These are phyloP conservation scores for Zygnema cylindricum DNA, from an alignment of 139 green algal species.

Conservation along the genomic window DNA sequence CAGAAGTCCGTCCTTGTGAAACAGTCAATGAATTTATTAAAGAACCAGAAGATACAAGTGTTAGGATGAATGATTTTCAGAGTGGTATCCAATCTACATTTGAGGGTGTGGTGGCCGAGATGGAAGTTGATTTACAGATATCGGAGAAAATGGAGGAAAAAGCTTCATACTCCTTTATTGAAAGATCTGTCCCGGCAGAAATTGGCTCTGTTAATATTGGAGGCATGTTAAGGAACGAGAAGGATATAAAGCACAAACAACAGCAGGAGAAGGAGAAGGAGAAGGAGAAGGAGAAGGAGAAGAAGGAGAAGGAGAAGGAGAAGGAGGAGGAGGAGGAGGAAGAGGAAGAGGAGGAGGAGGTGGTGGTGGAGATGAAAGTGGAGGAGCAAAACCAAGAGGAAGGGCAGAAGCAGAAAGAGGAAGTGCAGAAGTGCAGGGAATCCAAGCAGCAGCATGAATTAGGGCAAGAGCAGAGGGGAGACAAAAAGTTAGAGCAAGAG, in stretches of 20 bases:
- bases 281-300: background rate
- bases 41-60: too few species aligned
- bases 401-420: background rate
- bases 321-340: background rate
- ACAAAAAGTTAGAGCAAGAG: too few species aligned
- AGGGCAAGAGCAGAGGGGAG: background rate
- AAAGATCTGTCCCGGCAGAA: too few species aligned
- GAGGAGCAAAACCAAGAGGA: too few species aligned
- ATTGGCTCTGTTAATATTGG: too few species aligned
- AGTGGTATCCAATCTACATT: background rate
- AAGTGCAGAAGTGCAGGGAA: background rate
- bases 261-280: too few species aligned
- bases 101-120: background rate
- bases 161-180: too few species aligned
- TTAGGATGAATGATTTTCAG: too few species aligned
- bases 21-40: too few species aligned
- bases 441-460: background rate
- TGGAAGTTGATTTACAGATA: constrained; percentile 3
- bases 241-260: too few species aligned
- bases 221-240: too few species aligned
- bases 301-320: background rate
- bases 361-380: background rate
- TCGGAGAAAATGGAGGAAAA: background rate
- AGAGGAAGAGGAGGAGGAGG: background rate
- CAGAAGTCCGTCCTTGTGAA: too few species aligned